A percentile compares a stretch with the other conserved stretches of the same genome.
Evolutionary conservation across 2,329 filamentous ascomycete species (phyloP).

Genomic region (Colletotrichum tropicale): DNA sequence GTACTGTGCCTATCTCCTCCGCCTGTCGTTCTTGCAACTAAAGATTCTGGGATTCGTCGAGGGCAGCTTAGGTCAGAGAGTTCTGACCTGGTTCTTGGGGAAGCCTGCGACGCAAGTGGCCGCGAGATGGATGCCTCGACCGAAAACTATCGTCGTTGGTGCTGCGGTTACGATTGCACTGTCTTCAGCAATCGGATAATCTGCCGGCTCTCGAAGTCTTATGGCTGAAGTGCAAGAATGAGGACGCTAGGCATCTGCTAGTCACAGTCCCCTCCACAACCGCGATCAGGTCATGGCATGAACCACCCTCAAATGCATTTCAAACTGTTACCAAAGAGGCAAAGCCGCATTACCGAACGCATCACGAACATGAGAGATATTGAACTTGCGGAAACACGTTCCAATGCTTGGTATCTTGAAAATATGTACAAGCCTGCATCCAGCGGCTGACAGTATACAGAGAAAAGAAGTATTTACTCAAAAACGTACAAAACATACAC

Average conservation of each 20-base stretch:
- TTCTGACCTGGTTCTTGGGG: neutral
- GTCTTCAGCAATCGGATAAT: neutral
- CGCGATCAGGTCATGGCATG: neutral
- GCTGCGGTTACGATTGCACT: neutral
- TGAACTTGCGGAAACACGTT: neutral
- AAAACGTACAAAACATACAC: neutral
- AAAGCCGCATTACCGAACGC: rapidly evolving
- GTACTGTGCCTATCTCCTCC: neutral
- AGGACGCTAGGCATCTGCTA: too few relatives aligned
- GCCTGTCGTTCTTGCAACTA: neutral
- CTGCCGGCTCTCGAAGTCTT: neutral
- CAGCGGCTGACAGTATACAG: neutral
- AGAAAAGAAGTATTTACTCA: neutral
- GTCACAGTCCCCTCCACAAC: too few relatives aligned
- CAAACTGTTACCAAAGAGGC: neutral
- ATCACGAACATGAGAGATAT: rapidly evolving
- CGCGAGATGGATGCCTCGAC: neutral
- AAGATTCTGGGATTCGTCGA: neutral
- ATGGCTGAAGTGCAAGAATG: neutral
- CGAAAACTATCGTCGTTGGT: neutral
- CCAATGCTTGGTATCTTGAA: neutral
- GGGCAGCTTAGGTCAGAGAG: neutral
- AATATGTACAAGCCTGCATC: neutral
- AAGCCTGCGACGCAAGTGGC: neutral
- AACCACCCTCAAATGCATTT: neutral